phyloP scores from a whole-genome alignment of 768 basidiomycete genomes.

The Crepidotus variabilis region DNA sequence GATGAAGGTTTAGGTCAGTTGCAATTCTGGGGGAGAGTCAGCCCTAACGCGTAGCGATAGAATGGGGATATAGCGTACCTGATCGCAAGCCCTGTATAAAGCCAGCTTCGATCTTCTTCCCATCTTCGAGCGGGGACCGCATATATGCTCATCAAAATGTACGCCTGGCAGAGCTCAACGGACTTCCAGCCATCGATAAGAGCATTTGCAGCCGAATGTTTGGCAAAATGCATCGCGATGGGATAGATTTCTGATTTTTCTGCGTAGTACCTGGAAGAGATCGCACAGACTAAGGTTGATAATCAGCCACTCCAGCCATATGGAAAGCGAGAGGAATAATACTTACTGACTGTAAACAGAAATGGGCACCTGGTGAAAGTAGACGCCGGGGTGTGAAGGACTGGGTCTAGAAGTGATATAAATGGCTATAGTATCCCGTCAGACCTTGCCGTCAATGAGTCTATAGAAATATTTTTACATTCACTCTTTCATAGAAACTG shows the following conservation, averaged over 20 bases:
- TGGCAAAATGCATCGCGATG: conserved; percentile 87
- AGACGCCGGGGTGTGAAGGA: conserved; percentile 73
- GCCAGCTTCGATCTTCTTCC: conserved; percentile 90
- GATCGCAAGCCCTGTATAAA: conserved; percentile 85
- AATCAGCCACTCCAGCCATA: background rate
- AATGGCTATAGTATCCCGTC: conserved; percentile 40
- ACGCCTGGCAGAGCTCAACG: conserved; percentile 88
- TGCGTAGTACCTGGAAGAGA: conserved; percentile 75
- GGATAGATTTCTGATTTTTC: conserved; percentile 84
- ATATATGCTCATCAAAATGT: conserved; percentile 82
- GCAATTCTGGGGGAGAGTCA: conserved; percentile 54
- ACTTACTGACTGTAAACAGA: conserved; percentile 82
- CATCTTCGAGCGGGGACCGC: conserved; percentile 77
- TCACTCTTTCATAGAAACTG: conserved; percentile 70
- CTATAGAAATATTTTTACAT: conserved; percentile 40
- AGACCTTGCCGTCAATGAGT: conserved; percentile 4
- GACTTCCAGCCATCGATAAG: conserved; percentile 81
- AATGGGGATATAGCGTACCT: conserved; percentile 36
- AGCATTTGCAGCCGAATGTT: conserved; percentile 75
- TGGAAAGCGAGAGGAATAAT: background rate
- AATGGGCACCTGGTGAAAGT: conserved; percentile 86
- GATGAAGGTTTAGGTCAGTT: conserved; percentile 85
- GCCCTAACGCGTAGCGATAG: background rate
- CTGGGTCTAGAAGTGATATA: conserved; percentile 76
- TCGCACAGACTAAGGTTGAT: conserved; percentile 63